phyloP scores from a whole-genome alignment of 441 rosid genomes.

The Theobroma grandiflorum region DNA sequence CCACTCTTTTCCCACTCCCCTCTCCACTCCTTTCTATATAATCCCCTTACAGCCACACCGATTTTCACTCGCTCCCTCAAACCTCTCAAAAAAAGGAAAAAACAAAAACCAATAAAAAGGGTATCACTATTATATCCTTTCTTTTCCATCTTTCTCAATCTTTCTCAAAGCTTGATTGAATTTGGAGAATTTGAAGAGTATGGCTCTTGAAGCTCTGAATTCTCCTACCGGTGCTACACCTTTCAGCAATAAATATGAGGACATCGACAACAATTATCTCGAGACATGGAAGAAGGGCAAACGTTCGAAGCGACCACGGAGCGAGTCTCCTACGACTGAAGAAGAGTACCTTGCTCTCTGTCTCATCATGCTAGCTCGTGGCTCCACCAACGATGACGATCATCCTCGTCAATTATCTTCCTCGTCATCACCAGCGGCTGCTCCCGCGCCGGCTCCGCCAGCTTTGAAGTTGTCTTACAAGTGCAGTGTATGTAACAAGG shows the following conservation, averaged over 20 bases:
- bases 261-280: conserved; percentile 23
- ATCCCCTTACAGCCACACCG: conserved; percentile 3
- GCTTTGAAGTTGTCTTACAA: conserved; percentile 43
- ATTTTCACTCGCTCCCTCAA: conserved; percentile 12
- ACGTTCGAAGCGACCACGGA: conserved; percentile 51
- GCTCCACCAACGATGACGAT: conserved; percentile 15
- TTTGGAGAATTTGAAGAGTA: conserved; percentile 25
- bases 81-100: neutral
- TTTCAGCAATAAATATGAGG: conserved; percentile 42
- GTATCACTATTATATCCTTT: neutral
- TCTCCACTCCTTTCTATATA: conserved; percentile 8
- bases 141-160: conserved; percentile 15
- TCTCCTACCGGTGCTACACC: conserved; percentile 53
- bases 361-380: conserved; percentile 62
- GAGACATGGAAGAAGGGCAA: conserved; percentile 37
- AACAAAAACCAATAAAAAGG: neutral
- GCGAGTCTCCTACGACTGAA: conserved; percentile 42
- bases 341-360: conserved; percentile 64
- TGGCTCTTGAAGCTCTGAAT: conserved; percentile 88
- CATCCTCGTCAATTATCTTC: conserved; percentile 12
- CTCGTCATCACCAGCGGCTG: neutral
- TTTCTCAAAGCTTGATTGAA: neutral
- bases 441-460: conserved; percentile 31
- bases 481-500: conserved; percentile 84
- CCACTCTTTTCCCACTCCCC: neutral